phyloP scores from a whole-genome alignment of 2,329 filamentous ascomycete species.

The Fusarium citri region DNA sequence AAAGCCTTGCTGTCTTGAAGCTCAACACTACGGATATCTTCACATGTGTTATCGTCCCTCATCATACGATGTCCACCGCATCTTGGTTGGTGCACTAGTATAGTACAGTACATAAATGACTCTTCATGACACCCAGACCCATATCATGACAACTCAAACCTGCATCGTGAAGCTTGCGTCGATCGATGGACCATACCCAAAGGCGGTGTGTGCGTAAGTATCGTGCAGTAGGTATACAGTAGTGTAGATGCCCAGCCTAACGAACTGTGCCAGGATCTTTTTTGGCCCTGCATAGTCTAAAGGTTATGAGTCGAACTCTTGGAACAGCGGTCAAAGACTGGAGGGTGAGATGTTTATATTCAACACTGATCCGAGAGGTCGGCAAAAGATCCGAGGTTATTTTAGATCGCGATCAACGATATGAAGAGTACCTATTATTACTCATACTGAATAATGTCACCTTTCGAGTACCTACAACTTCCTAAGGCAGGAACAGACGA shows the following conservation, averaged over 20 bases:
- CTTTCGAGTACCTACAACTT: background rate
- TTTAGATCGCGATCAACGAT: background rate
- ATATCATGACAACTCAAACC: conserved; percentile 31
- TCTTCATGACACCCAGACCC: conserved; percentile 16
- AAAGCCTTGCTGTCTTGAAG: background rate
- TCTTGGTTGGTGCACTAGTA: conserved; percentile 4
- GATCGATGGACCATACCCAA: conserved; percentile 14
- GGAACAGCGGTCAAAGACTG: conserved; percentile 33
- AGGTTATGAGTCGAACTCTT: conserved; percentile 8
- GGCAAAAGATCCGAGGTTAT: background rate
- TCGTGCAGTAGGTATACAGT: background rate
- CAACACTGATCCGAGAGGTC: background rate
- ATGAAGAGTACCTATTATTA: background rate
- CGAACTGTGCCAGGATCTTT: conserved; percentile 29
- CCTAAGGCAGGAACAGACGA: conserved; percentile 20
- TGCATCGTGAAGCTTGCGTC: conserved; percentile 25
- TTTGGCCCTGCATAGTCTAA: conserved; percentile 8
- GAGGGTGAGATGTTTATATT: background rate
- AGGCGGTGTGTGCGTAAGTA: conserved; percentile 35
- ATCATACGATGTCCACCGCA: conserved; percentile 22
- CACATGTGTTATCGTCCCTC: background rate
- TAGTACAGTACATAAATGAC: conserved; percentile 1
- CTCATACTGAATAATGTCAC: background rate
- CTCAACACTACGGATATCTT: background rate
- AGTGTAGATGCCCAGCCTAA: conserved; percentile 15